Base-by-base conservation (phyloP, 140 eudicot species). In the Anethum foeniculum region DNA sequence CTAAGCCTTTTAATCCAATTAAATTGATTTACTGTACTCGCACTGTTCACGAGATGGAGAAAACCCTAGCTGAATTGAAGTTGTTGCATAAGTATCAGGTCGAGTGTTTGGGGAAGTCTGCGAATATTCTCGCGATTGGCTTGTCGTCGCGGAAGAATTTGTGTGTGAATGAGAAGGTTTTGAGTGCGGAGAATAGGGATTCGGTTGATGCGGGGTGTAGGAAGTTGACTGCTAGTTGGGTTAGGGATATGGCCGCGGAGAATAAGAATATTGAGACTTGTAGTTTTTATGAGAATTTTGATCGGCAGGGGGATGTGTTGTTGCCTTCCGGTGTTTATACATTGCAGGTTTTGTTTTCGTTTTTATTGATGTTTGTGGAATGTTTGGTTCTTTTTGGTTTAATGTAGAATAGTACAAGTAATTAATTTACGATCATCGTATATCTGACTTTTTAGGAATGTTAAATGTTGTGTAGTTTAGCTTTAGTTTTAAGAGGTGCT, bases 11-110 rank as follows among this genome's bases (percentile, higher is more conserved):
- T 10, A 91, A 89, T 48, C 98, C 96, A 0, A 80, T 93, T 18
- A 92, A 91, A 60, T 88, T 95, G 15, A 76, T 95, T 11, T 95
- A 95, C 86, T 95, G 99, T 38, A 95, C 99, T 23, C 96, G 99
- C 19, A 95, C 99, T 2, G 99, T 95, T 28, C 99, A 95, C 87
- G 99, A 95, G 83, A 95, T 95, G 99, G 99, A 95, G 86, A 95
- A 95, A 87, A 95, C 99, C 79, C 90, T 96, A 34, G 97, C 89
- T 7, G 99, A 96, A 76, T 88, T 93, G 71, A 93, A 87, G 68
- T 83, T 88, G 0, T 79, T 93, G 43, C 88, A 91, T 38, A 79
- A 77, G 67, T 96, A 93, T 71, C 99, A 96, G 86, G 47, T 91
- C 3, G 81, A 88, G 23, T 74, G 81, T 23, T 64, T 96, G 10